Base-by-base conservation (phyloP, 2,329 filamentous ascomycete species). In the Akanthomyces muscarius region DNA sequence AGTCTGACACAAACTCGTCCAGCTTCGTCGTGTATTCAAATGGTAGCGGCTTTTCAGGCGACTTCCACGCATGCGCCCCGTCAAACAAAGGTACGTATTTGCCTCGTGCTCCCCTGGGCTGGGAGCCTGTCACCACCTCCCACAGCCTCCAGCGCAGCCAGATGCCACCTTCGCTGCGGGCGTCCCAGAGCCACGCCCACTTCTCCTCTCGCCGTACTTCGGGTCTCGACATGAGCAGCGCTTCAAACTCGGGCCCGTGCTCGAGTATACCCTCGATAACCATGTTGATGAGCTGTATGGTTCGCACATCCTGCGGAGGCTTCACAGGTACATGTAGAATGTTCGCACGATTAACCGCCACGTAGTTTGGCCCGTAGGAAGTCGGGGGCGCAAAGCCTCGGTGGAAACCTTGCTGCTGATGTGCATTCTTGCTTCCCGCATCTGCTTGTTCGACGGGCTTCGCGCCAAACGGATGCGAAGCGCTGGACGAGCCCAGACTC, bases 91-190 rank as follows among this genome's bases (percentile, higher is more conserved):
- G 83, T 23, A 89, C 68, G 61, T 84, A 86, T 66, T 82, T 85
- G 51, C 78, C 78, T 67, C 81, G 78, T 4, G 77, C 76, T 16
- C 73, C 72, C 18, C 74, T 76, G 4, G 78, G 71, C 48, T 82
- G 78, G 1, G 82, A 81, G 5, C 88, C 87, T 1, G 90, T 92
- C n/a, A 94, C 80, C 10, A 94, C 83, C 69, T 95, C 88, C 90
- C 93, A 97, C 51, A 98, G 72, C 51, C 91, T 86, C 90, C 92
- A 98, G 50, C 95, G 87, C 74, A 98, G 98, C 84, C 93, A 99
- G 18, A 96, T 85, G 18, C 89, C 94, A 30, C 87, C 92, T 66
- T 83, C 81, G 70, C 88, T 93, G 67, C 88, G 84, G 23, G 92
- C 84, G 73, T 98, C 89, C 88, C 91, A 99, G 5, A 99, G 81